A percentile compares a stretch with the other conserved stretches of the same genome.
Evolutionary conservation across 2,329 filamentous ascomycete species (phyloP).

Genomic region (Cercospora janseana): DNA sequence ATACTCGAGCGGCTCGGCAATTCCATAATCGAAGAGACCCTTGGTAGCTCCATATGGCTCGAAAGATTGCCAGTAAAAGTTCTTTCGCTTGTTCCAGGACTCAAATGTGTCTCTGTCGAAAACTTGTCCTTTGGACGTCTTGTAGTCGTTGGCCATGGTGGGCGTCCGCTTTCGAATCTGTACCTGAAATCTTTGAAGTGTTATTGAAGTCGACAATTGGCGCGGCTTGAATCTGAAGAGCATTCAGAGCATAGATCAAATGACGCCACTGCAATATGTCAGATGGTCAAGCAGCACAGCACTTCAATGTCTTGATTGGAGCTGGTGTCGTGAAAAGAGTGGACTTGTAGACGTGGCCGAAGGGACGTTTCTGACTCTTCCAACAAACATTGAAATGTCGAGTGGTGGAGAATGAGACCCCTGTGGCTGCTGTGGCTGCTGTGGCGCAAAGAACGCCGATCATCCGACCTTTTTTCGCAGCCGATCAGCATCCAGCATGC

Average conservation of each 20-base stretch:
- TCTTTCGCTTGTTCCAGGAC: slow-evolving; percentile 77
- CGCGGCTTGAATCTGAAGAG: slow-evolving; percentile 7
- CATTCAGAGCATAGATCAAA: slow-evolving; percentile 8
- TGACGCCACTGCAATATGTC: no score
- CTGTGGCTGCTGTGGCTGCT: slow-evolving; percentile 9
- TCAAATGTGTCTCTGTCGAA: slow-evolving; percentile 82
- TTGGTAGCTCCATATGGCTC: slow-evolving; percentile 69
- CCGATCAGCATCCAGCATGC: not conserved
- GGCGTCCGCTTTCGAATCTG: slow-evolving; percentile 37
- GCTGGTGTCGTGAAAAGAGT: not conserved
- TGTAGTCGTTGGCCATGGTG: slow-evolving; percentile 61
- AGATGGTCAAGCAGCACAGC: slow-evolving; percentile 5
- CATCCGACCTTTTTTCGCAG: slow-evolving; percentile 10
- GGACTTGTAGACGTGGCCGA: not conserved
- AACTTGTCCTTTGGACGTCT: slow-evolving; percentile 82
- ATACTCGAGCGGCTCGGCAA: slow-evolving; percentile 79
- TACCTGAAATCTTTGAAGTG: slow-evolving; percentile 28
- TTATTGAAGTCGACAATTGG: slow-evolving; percentile 22
- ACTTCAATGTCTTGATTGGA: not conserved
- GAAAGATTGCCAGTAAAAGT: slow-evolving; percentile 94
- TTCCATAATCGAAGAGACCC: slow-evolving; percentile 84
- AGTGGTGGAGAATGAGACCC: slow-evolving; percentile 3
- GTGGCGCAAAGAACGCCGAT: slow-evolving; percentile 7
- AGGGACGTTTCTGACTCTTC: slow-evolving; percentile 6
- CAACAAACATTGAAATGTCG: slow-evolving; percentile 5